Conservation (phyloP, 2,329 filamentous ascomycete species). For the Cadophora gregata region DNA sequence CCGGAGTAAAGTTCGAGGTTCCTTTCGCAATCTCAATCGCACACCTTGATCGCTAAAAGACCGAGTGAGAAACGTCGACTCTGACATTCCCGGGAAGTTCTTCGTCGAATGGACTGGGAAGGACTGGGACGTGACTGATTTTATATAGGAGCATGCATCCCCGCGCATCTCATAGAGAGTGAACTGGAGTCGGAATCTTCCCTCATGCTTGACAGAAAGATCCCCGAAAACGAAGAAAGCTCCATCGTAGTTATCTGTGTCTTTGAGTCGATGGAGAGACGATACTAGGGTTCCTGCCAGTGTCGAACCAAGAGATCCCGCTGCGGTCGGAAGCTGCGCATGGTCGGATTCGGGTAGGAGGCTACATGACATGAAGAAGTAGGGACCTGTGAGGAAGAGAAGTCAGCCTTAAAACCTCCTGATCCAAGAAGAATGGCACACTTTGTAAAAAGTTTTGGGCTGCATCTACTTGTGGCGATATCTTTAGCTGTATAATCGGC, state of each 20-base stretch:
- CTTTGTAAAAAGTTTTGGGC: constrained; percentile 59
- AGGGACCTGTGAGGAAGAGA: constrained; percentile 48
- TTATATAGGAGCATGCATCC: constrained; percentile 35
- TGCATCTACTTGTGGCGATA: constrained; percentile 53
- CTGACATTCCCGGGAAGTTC: constrained; percentile 78
- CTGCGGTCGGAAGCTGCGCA: not conserved
- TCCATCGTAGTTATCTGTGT: constrained; percentile 76
- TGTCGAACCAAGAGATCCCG: constrained; percentile 53
- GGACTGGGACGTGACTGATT: constrained; percentile 61
- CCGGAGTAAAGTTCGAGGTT: constrained; percentile 62
- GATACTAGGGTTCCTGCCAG: constrained; percentile 78
- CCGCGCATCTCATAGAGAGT: constrained; percentile 74
- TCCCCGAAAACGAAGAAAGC: constrained; percentile 94
- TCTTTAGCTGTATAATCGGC: constrained; percentile 76
- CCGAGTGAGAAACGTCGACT: constrained; percentile 81
- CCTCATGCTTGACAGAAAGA: constrained; percentile 77
- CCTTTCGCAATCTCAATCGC: constrained; percentile 80
- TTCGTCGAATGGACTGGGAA: constrained; percentile 73
- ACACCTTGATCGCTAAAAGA: constrained; percentile 89
- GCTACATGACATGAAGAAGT: constrained; percentile 55
- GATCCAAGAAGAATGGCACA: constrained; percentile 49
- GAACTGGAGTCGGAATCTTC: constrained; percentile 76
- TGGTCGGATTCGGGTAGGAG: constrained; percentile 41
- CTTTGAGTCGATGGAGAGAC: constrained; percentile 82
- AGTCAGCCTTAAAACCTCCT: constrained; percentile 3